Percentiles rank a stretch among this genome's conserved stretches.
phyloP scores from a whole-genome alignment of 306 rosid genomes.

The Prinsepia uniflora region DNA sequence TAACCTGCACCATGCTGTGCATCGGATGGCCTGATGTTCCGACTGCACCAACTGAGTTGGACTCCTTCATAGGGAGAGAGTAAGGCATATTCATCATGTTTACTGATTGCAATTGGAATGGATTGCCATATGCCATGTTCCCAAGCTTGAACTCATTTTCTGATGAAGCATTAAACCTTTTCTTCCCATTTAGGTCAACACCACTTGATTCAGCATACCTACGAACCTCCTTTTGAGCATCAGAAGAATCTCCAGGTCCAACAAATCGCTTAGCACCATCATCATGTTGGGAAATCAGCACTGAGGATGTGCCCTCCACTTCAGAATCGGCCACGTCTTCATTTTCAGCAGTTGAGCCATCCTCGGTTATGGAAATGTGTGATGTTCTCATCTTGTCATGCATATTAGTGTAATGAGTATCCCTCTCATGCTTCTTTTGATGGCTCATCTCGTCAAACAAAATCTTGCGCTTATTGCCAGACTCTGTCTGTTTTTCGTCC shows the following conservation, averaged over 20 bases:
- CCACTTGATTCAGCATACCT: constrained; percentile 43
- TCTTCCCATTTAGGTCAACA: constrained; percentile 57
- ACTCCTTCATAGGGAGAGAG: constrained; percentile 50
- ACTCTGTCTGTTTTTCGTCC: constrained; percentile 57
- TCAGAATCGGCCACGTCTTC: constrained; percentile 97
- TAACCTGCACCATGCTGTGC: constrained; percentile 67
- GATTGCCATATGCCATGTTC: constrained; percentile 42
- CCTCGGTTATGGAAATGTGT: constrained; percentile 65
- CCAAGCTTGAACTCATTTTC: constrained; percentile 68
- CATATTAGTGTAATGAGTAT: constrained; percentile 48
- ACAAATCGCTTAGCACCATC: constrained; percentile 57
- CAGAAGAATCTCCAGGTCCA: constrained; percentile 54
- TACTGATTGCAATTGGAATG: constrained; percentile 52
- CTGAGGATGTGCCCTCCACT: constrained; percentile 74
- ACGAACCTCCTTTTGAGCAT: constrained; percentile 51
- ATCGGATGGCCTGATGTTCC: constrained; percentile 41
- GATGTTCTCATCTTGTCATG: constrained; percentile 70
- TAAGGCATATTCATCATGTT: constrained; percentile 64
- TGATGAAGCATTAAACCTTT: constrained; percentile 49
- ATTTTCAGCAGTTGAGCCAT: constrained; percentile 88
- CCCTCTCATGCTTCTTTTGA: constrained; percentile 72
- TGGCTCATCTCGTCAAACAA: constrained; percentile 56
- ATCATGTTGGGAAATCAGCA: constrained; percentile 46
- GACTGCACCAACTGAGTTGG: constrained; percentile 43
- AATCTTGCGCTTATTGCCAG: constrained; percentile 56